Evolutionary conservation across 1,139 yeast species (phyloP), one percentile per base, ranked within the genome.

Genomic region (Geotrichum histeridarum): DNA sequence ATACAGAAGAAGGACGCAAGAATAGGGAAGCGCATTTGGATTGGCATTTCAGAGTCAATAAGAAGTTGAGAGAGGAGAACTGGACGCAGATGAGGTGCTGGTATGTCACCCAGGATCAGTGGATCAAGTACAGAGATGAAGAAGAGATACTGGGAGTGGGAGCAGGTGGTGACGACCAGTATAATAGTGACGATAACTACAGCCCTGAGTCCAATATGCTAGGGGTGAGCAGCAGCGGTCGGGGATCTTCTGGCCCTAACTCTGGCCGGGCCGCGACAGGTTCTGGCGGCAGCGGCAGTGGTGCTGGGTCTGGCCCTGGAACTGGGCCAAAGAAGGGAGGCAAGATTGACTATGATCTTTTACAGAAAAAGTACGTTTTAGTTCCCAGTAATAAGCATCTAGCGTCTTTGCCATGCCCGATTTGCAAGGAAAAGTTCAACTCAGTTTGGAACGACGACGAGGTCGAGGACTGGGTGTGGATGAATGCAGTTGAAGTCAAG

Each of bases 381-480:
- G 90, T 89, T n/a, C 96, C 96, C 0, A 75, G 82, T 8, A 80
- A 80, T 51, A 82, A 82, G 37, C 77, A 77, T 18, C 82, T 83
- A 62, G 85, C 86, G 79, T 82, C 80, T 54, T 79, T 82, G 57
- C 78, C 82, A 52, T 94, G 99, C 72, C 84, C 89, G 8, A 83
- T 93, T 42, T 94, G 99, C 73, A 84, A 86, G 62, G 99, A 94
- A 63, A 79, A 77, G 50, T 80, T 90, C 54, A 78, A 79, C 59
- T 91, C 95, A 6, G 81, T 83, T 8, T 93, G 89, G 76, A 87
- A 87, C 66, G 27, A n/a, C n/a, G 97, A 90, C 65, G 91, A 86
- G 53, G 74, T 82, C 4, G 98, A 96, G 45, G 97, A 91, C 67
- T 94, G 99, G 99, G 83, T 91, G 42, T 93, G 97, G 97, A 79